A percentile compares a stretch with the other conserved stretches of the same genome.
Conservation (phyloP, 352 stramenopile species). For the Phytophthora sansomeana region DNA sequence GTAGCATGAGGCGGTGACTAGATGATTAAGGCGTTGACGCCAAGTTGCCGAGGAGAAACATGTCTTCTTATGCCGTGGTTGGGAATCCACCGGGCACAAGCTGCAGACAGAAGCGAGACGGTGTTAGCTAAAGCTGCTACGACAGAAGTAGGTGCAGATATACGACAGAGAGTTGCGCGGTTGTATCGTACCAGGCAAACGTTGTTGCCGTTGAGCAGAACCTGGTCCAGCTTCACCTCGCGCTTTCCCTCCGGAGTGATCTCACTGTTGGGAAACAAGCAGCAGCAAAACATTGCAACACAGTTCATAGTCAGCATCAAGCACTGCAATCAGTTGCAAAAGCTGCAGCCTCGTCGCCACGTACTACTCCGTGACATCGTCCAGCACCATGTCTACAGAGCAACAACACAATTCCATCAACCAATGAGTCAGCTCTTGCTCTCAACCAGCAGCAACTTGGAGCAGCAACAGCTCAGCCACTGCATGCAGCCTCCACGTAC, state of each 20-base stretch:
- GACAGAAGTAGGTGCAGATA: neutral
- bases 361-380: constrained; percentile 96
- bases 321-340: neutral
- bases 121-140: constrained; percentile 8
- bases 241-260: constrained; percentile 90
- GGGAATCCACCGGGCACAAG: constrained; percentile 85
- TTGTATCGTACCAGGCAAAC: constrained; percentile 86
- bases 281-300: neutral
- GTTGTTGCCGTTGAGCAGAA: constrained; percentile 99
- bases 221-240: constrained; percentile 92
- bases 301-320: neutral
- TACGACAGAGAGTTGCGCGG: neutral
- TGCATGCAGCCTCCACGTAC: constrained; percentile 62
- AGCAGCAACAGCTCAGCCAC: neutral
- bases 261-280: constrained; percentile 54
- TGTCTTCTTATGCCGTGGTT: constrained; percentile 32
- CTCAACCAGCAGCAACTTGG: neutral
- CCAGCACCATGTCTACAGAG: constrained; percentile 89
- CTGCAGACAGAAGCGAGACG: constrained; percentile 37
- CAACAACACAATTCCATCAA: neutral
- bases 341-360: constrained; percentile 14
- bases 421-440: constrained; percentile 8
- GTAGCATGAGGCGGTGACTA: constrained; percentile 2
- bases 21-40: constrained; percentile 12
- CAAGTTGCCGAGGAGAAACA: neutral